Conservation (phyloP, 768 basidiomycete genomes). For the Podaxis carcinomalis region DNA sequence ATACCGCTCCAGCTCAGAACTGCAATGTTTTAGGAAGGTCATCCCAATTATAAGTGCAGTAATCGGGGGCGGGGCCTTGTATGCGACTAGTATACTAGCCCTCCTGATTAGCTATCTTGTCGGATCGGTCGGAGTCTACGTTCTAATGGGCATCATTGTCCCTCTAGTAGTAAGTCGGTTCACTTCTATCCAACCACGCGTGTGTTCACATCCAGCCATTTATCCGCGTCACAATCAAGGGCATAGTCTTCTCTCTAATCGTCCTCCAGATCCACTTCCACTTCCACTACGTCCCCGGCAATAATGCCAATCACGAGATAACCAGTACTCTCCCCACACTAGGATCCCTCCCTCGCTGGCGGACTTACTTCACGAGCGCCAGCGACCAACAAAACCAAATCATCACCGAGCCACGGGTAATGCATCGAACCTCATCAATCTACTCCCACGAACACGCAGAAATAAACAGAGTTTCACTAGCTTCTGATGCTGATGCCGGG, state of each 20-base stretch:
- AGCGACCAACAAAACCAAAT: background rate
- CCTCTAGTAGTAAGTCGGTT: slow-evolving; percentile 2
- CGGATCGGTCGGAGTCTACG: background rate
- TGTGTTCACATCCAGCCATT: background rate
- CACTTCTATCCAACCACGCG: background rate
- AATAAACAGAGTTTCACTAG: background rate
- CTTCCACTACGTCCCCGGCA: background rate
- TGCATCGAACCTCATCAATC: background rate
- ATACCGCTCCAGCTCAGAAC: background rate
- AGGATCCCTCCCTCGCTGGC: slow-evolving; percentile 9
- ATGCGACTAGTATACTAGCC: background rate
- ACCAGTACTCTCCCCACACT: slow-evolving; percentile 4
- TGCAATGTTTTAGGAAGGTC: background rate
- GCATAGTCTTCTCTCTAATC: slow-evolving; percentile 8
- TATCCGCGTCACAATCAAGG: background rate
- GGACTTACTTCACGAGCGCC: background rate
- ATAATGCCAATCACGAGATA: background rate
- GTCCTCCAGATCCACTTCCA: slow-evolving; percentile 7
- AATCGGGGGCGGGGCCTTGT: slow-evolving; percentile 1
- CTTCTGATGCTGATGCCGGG: background rate
- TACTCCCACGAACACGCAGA: background rate
- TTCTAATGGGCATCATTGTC: background rate
- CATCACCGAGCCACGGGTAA: background rate
- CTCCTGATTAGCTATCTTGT: background rate
- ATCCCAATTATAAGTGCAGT: background rate